Base-by-base conservation (phyloP, 2,329 filamentous ascomycete genomes). In the Curvularia verruculosa region DNA sequence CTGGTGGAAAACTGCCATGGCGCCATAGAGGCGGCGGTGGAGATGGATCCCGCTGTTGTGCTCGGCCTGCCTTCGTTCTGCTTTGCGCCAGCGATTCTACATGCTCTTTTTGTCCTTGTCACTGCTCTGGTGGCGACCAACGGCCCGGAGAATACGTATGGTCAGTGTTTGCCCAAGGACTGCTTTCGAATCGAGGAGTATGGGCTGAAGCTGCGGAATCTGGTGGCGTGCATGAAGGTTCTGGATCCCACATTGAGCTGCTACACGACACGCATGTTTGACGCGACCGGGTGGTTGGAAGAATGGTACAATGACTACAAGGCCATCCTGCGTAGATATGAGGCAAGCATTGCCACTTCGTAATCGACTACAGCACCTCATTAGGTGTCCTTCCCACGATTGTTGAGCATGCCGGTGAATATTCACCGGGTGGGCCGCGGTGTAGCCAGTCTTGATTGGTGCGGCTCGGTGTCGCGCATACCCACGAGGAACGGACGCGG, bases 211-310 rank as follows among this genome's bases (percentile, higher is more conserved):
- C 49, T 71, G 46, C 61, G 61, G 19, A 60, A 37, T 15, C 19
- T 69, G 46, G 59, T 61, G 15, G 41, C 43, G n/a, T 34, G 40
- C 7, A 52, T 70, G 36, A 68, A 55, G 41, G 37, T 23, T 29
- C 36, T 68, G 6, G 68, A 71, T 54, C 67, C 68, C 1, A 69
- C 63, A 3, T 44, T 71, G 55, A 70, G 64, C 56, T 68, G 61
- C 36, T 70, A 48, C 18, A 68, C 68, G 8, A 70, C 66, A 18
- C 66, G 66, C n/a, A 52, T 71, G 56, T 55, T 71, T 23, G 67
- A 71, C 34, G 68, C 68, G 44, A 67, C 67, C n/a, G 49, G 59
- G 13, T 71, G 67, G 68, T 46, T 71, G 49, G 66, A 65, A 55
- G 54, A 65, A 18, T 71, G 68, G 68, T 65, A 69, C 24, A 61